Base-by-base conservation (phyloP, 305 asterid genomes). In the Petunia hybrid region DNA sequence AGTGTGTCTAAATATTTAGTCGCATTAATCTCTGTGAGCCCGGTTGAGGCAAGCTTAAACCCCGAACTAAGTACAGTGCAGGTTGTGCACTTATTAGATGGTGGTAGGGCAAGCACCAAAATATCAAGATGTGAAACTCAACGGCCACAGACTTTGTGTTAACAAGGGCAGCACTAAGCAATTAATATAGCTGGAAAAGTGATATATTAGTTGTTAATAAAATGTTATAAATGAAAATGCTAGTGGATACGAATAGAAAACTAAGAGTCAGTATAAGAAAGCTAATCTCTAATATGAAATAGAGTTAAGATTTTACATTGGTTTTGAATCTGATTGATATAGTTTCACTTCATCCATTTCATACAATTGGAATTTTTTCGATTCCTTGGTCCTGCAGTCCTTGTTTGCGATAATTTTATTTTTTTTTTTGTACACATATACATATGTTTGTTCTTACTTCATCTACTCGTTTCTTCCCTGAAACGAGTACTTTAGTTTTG, bases 401-500 rank as follows among this genome's bases (percentile, higher is more conserved):
- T 46, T 70, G 10, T 71, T 35, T 71, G 13, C 35, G 62, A 48
- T 71, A 31, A 71, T 5, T 46, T 6, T 42, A n/a, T 42, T 7
- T 68, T n/a, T 43, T 42, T 51, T n/a, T 71, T 9, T 35, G 78
- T 56, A 22, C 48, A 48, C 35, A 3, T 31, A 35, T 10, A 48
- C 10, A 35, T 60, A 22, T 35, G 10, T 14, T 13, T 56, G 1
- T 1, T 4, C 36, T 51, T 14, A 48, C 51, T 36, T 73, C 62
- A 8, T 70, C 77, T 35, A 1, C 42, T 31, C 2, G 31, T 39
- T 73, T 51, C 53, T 41, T 51, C 78, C 48, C 38, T 73, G 63
- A 73, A 51, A 51, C 9, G 6, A 73, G 63, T 51, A 35, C 78
- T 73, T 70, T 71, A 48, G 6, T 51, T 71, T 71, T 48, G 13